Conservation (phyloP, 192 early-diverging fungal species). For the Funneliformis geosporum region DNA sequence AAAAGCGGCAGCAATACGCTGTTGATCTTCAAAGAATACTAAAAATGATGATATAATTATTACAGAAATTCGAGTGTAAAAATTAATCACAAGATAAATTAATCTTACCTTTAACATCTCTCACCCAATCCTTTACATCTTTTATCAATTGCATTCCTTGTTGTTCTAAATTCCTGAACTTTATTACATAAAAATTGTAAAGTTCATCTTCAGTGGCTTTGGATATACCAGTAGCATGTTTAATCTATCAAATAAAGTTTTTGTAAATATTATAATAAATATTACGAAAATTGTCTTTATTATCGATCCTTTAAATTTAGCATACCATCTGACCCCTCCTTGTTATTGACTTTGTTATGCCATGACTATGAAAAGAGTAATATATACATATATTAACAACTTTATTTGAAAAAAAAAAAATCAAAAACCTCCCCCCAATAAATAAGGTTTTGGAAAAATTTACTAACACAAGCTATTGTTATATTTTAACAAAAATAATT, state of each 20-base stretch:
- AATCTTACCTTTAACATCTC: slow-evolving; percentile 45
- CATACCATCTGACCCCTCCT: slow-evolving; percentile 53
- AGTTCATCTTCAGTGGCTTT: slow-evolving; percentile 57
- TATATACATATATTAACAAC: neutral
- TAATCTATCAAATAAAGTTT: slow-evolving; percentile 37
- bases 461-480: slow-evolving; percentile 20
- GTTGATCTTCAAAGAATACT: slow-evolving; percentile 59
- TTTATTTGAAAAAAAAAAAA: neutral
- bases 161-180: slow-evolving; percentile 57
- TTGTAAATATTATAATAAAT: neutral
- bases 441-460: neutral
- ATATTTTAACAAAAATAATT: no score
- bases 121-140: slow-evolving; percentile 50
- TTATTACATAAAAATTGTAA: slow-evolving; percentile 60
- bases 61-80: neutral
- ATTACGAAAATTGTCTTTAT: neutral
- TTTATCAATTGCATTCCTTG: slow-evolving; percentile 51
- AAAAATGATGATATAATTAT: neutral
- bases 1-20: slow-evolving; percentile 50
- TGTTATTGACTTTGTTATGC: slow-evolving; percentile 71
- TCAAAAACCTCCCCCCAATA: neutral
- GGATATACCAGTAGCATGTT: slow-evolving; percentile 64
- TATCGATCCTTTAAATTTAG: neutral
- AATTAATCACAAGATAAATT: neutral
- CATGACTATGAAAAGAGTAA: slow-evolving; percentile 59